A percentile compares a stretch with the other conserved stretches of the same genome.
These are phyloP conservation scores for Apiospora koreana DNA, from an alignment of 2,329 filamentous ascomycete genomes.

Conservation along the genomic window DNA sequence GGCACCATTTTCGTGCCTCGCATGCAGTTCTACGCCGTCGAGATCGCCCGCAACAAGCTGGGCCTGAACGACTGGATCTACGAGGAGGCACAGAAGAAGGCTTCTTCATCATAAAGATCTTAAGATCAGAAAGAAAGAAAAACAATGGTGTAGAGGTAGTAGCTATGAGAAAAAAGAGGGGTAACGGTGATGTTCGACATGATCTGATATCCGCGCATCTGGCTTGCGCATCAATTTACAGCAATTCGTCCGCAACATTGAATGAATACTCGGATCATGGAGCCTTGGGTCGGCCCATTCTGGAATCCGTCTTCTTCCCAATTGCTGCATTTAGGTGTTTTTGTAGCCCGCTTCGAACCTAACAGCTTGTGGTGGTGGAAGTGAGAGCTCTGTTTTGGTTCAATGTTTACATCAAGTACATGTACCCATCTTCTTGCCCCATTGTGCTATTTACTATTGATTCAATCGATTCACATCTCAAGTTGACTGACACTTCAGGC, in stretches of 20 bases:
- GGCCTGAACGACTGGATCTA: slow-evolving; percentile 98
- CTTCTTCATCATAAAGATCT: not conserved
- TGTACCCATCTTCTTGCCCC: not conserved
- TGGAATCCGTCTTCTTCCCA: not conserved
- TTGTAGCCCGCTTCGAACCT: not conserved
- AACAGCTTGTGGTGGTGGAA: not conserved
- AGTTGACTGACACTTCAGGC: not conserved
- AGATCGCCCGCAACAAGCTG: slow-evolving; percentile 77
- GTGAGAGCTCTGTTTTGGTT: not conserved
- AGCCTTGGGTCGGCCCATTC: not conserved
- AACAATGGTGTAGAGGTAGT: not conserved
- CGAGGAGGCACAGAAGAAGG: slow-evolving; percentile 69
- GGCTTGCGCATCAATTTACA: slow-evolving; percentile 1
- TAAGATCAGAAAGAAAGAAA: too few relatives aligned
- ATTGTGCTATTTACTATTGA: not conserved
- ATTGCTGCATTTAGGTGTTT: not conserved
- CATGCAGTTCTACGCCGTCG: slow-evolving; percentile 84
- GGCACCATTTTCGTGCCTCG: slow-evolving; percentile 78
- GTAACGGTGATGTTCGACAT: not conserved
- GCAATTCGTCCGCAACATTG: not conserved
- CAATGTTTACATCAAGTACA: not conserved
- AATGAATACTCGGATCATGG: not conserved
- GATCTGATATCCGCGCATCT: slow-evolving; percentile 1
- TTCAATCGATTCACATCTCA: not conserved
- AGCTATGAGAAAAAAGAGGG: not conserved